Conservation (phyloP, 2,329 filamentous ascomycete species). For the Aspergillus fijiensis region DNA sequence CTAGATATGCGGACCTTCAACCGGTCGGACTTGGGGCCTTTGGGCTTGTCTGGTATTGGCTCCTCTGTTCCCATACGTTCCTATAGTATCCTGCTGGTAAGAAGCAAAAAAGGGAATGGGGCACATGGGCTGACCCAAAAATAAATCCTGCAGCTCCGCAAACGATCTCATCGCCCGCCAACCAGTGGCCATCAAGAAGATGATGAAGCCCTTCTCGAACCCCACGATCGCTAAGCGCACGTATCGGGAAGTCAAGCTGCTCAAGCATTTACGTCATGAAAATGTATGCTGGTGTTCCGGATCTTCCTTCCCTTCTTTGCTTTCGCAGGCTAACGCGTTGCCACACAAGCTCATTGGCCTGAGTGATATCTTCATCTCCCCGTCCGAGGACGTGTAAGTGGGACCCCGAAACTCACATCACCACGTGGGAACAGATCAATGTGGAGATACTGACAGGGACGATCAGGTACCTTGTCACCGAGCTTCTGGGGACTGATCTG, state of each 20-base stretch:
- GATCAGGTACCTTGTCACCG: conserved; percentile 89
- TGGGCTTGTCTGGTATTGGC: conserved; percentile 83
- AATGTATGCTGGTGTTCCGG: conserved; percentile 61
- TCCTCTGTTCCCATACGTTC: neutral
- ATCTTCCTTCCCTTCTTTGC: neutral
- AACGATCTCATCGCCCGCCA: conserved; percentile 96
- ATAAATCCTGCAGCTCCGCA: conserved; percentile 68
- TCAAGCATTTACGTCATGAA: conserved; percentile 95
- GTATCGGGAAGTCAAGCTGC: conserved; percentile 92
- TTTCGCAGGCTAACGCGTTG: neutral
- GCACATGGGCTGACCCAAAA: neutral
- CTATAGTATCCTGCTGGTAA: neutral
- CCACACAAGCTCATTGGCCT: conserved; percentile 79
- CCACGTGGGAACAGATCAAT: neutral
- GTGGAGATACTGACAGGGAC: conserved; percentile 8
- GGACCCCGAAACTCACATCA: neutral
- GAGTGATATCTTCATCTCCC: conserved; percentile 99
- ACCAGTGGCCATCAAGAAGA: conserved; percentile 98
- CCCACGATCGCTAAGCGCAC: conserved; percentile 95
- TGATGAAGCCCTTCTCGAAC: conserved; percentile 99
- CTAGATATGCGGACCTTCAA: conserved; percentile 93
- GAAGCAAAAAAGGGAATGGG: neutral
- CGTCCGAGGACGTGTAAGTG: conserved; percentile 88
- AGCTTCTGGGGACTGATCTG: conserved; percentile 92
- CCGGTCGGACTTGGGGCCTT: conserved; percentile 99